A percentile compares a stretch with the other conserved stretches of the same genome.
Conservation (phyloP, 164 flowering plant genomes). For the Nelumbo lutea region DNA sequence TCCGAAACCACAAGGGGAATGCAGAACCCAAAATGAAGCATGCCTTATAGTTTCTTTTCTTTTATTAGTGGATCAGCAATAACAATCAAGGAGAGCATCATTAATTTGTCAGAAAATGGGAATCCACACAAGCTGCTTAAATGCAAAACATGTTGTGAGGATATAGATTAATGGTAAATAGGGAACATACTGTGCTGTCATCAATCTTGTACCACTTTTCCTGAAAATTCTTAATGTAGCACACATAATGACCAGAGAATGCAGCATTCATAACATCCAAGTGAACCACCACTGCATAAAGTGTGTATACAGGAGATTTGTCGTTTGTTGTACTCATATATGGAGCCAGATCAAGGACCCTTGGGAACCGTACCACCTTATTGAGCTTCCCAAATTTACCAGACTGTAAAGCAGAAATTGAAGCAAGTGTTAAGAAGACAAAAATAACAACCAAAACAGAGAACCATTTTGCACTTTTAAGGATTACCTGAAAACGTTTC, state of each 20-base stretch:
- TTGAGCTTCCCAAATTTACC: constrained; percentile 95
- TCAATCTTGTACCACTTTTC: constrained; percentile 90
- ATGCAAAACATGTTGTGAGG: not conserved
- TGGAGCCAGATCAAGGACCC: constrained; percentile 65
- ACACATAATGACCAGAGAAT: constrained; percentile 94
- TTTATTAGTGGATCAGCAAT: too few species aligned
- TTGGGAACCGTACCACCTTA: constrained; percentile 71
- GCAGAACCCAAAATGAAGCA: too few species aligned
- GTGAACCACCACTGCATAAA: constrained; percentile 92
- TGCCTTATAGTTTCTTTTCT: too few species aligned
- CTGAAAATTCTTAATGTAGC: constrained; percentile 64
- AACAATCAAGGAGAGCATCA: too few species aligned
- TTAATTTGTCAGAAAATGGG: too few species aligned
- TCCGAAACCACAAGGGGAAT: not conserved
- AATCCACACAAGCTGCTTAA: not conserved
- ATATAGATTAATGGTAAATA: constrained; percentile 5
- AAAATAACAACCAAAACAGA: not conserved
- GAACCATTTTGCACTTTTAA: not conserved
- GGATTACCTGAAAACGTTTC: constrained; percentile 81
- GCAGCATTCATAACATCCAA: constrained; percentile 88
- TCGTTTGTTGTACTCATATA: constrained; percentile 76
- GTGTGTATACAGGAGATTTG: constrained; percentile 65
- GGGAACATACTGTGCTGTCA: constrained; percentile 67
- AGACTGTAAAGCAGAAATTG: constrained; percentile 45
- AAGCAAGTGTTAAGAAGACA: constrained; percentile 6